These are phyloP conservation scores for Solanum tacnaense DNA, from an alignment of 257 asterid genomes.

Conservation along the genomic window DNA sequence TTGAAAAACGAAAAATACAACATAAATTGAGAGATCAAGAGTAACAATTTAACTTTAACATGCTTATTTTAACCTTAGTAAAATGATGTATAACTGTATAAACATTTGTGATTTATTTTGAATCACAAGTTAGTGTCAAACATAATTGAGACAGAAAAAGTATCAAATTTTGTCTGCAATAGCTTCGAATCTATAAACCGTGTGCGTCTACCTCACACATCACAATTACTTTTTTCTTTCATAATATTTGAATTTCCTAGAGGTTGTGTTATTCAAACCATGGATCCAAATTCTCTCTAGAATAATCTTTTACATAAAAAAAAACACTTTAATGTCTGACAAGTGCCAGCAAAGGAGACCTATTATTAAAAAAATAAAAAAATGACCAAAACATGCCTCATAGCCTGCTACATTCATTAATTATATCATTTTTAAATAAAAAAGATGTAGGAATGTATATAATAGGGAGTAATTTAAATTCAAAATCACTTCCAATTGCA, in stretches of 20 bases:
- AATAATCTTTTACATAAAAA: background rate
- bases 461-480: background rate
- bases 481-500: background rate
- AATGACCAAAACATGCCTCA: background rate
- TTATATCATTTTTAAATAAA: background rate
- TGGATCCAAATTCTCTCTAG: background rate
- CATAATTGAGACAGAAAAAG: no score
- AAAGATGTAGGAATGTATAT: background rate
- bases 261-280: background rate
- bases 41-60: no score
- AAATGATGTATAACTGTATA: background rate
- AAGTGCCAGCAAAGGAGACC: background rate
- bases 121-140: background rate
- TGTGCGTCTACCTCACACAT: background rate
- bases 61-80: background rate
- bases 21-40: no score
- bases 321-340: background rate
- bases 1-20: rapidly evolving
- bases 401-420: background rate
- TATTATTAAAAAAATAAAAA: background rate
- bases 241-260: background rate
- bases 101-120: background rate
- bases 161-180: background rate
- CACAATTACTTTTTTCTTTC: background rate
- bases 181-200: background rate